These are phyloP conservation scores for Aspergillus taichungensis DNA, from an alignment of 495 filamentous ascomycete genomes.

Conservation along the genomic window DNA sequence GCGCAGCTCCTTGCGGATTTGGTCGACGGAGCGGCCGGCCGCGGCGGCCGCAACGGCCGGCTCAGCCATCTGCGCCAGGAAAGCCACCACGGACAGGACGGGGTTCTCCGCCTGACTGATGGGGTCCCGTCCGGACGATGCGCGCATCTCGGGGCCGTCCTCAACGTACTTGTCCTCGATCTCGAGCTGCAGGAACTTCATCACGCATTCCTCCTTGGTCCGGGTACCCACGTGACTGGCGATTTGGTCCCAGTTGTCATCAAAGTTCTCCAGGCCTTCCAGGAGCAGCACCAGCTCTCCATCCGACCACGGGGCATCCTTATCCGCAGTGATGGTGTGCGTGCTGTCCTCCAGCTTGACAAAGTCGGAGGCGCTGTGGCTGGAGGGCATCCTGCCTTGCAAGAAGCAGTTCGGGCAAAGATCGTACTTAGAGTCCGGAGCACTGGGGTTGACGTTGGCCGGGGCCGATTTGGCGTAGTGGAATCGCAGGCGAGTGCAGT, in stretches of 20 bases:
- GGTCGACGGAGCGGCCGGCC: conserved; percentile 72
- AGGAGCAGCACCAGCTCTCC: conserved; percentile 75
- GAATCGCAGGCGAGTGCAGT: conserved; percentile 87
- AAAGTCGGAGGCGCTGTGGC: conserved; percentile 64
- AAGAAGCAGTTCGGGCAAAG: conserved; percentile 84
- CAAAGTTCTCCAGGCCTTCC: conserved; percentile 81
- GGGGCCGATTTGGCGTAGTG: conserved; percentile 62
- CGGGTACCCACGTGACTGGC: conserved; percentile 83
- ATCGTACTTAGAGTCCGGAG: conserved; percentile 63
- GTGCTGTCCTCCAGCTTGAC: conserved; percentile 79
- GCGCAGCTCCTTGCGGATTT: conserved; percentile 67
- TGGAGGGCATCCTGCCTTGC: conserved; percentile 68
- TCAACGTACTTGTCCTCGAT: conserved; percentile 88
- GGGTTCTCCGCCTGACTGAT: conserved; percentile 89
- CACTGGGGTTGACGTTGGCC: conserved; percentile 45
- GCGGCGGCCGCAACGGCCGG: conserved; percentile 82
- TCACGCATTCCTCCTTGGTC: conserved; percentile 91
- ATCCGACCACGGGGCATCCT: conserved; percentile 83
- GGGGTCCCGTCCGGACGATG: conserved; percentile 66
- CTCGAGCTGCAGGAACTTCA: conserved; percentile 87
- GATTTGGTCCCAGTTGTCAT: conserved; percentile 92
- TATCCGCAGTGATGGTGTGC: conserved; percentile 64
- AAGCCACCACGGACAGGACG: conserved; percentile 88
- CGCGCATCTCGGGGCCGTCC: conserved; percentile 56
- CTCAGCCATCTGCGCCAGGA: conserved; percentile 81